Percentiles rank a stretch among this genome's conserved stretches.
phyloP scores from a whole-genome alignment of 768 basidiomycete genomes.

The Tulasnella sp. region DNA sequence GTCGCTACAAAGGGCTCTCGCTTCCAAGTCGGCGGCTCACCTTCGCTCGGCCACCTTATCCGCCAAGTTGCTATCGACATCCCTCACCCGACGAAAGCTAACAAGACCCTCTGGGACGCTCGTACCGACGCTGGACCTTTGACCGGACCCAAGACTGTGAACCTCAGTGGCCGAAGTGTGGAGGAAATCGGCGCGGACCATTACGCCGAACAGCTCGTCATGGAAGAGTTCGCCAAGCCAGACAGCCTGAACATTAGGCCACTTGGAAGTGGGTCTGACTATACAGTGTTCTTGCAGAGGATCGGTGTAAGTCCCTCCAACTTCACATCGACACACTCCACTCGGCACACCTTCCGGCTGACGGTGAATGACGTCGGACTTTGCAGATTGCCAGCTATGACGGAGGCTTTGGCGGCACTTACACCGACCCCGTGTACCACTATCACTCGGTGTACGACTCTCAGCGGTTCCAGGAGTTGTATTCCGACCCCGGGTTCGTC shows the following conservation, averaged over 20 bases:
- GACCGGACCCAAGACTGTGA: slow-evolving; percentile 52
- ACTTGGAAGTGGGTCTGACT: slow-evolving; percentile 89
- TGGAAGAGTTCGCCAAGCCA: slow-evolving; percentile 26
- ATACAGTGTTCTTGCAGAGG: slow-evolving; percentile 86
- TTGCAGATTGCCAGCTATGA: slow-evolving; percentile 46
- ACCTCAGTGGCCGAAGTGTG: slow-evolving; percentile 44
- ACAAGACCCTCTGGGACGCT: slow-evolving; percentile 80
- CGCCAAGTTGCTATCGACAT: slow-evolving; percentile 67
- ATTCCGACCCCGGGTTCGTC: slow-evolving; percentile 75
- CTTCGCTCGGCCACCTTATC: slow-evolving; percentile 80
- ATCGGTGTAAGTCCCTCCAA: slow-evolving; percentile 55
- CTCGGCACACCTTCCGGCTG: background rate
- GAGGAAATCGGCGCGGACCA: slow-evolving; percentile 43
- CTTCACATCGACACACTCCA: background rate
- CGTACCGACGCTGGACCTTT: slow-evolving; percentile 60
- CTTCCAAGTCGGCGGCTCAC: slow-evolving; percentile 65
- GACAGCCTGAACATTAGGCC: slow-evolving; percentile 52
- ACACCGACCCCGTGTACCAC: slow-evolving; percentile 68
- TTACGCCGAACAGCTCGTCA: slow-evolving; percentile 37
- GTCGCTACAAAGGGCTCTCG: slow-evolving; percentile 64
- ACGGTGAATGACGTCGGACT: slow-evolving; percentile 15
- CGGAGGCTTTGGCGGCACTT: slow-evolving; percentile 47
- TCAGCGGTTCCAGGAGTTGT: slow-evolving; percentile 69
- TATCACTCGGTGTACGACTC: slow-evolving; percentile 50
- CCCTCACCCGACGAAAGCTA: slow-evolving; percentile 68